Base-by-base conservation (phyloP, 2,329 filamentous ascomycete species). In the Monilinia vaccinii-corymbosi region DNA sequence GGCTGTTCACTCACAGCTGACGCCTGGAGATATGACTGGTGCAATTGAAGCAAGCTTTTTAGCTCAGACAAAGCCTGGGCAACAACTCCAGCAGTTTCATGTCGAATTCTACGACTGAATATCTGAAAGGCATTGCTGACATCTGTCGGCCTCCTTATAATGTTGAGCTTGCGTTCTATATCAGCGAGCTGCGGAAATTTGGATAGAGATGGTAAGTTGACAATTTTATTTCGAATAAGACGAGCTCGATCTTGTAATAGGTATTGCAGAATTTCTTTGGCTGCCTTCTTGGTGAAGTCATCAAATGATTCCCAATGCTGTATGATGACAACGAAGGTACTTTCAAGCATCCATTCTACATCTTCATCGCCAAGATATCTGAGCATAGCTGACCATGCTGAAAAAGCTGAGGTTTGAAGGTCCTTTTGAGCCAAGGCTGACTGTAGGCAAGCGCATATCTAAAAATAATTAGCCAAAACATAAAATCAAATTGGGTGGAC, bases 391-490 rank as follows among this genome's bases (percentile, higher is more conserved):
- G 84, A 81, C 94, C 94, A 99, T 52, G 91, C 90, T 4, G 81
- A 83, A 68, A 97, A 92, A 2, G 91, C 89, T 34, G 84, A 79
- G 62, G 90, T 81, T 63, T 90, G 85, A n/a, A 99, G 79, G 50
- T 87, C 81, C 48, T 85, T 79, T 55, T 88, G 83, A 18, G 87
- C 81, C 62, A 97, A 81, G 0, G 91, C 91, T 25, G 91, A 91
- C 63, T 96, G 85, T 14, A 99, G 78, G 70, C 90, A 97, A n/a
- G 93, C 91, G 65, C 91, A 91, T 60, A 97, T 93, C 85, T 93
- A 68, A 16, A 23, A 9, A 14, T 16, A 8, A 23, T 11, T 56
- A 13, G 16, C 25, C 14, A 25, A 21, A 0, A 32, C 23, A 5
- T 7, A 9, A 23, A n/a, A 18, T 36, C 16, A 3, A 14, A 28